Evolutionary conservation across 2,329 filamentous ascomycete genomes (phyloP).

Genomic region (Aureobasidium sp.): DNA sequence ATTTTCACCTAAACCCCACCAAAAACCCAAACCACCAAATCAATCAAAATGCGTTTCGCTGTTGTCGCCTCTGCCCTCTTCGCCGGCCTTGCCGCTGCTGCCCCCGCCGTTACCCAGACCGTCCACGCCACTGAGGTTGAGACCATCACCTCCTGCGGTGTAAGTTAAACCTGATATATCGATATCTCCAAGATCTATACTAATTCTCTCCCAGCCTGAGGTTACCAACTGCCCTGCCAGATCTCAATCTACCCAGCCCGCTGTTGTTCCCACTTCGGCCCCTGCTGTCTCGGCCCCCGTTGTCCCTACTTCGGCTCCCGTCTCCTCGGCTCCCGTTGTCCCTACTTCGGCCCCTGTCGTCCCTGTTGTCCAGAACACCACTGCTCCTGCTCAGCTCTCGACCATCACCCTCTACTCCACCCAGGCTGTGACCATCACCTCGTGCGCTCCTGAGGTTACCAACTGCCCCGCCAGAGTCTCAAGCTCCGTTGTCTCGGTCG

Average conservation of each 20-base stretch:
- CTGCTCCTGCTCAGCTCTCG: neutral
- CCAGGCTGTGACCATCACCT: slow-evolving; percentile 29
- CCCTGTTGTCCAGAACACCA: neutral
- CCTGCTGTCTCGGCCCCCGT: too few relatives aligned
- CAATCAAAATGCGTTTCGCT: slow-evolving; percentile 24
- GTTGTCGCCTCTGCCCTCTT: slow-evolving; percentile 22
- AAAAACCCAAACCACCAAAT: slow-evolving; percentile 13
- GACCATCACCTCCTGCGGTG: slow-evolving; percentile 17
- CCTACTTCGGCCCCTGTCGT: neutral
- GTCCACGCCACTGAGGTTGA: slow-evolving; percentile 15
- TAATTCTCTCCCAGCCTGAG: slow-evolving; percentile 12
- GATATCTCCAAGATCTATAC: neutral
- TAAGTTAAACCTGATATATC: neutral
- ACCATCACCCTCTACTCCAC: slow-evolving; percentile 20
- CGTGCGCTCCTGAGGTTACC: slow-evolving; percentile 30
- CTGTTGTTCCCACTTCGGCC: neutral
- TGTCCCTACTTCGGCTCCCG: neutral
- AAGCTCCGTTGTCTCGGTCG: neutral
- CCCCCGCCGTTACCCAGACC: slow-evolving; percentile 10
- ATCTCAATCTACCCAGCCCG: neutral
- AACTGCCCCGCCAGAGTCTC: slow-evolving; percentile 28
- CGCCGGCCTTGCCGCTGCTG: slow-evolving; percentile 17
- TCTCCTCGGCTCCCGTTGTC: neutral
- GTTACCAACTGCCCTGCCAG: slow-evolving; percentile 18
- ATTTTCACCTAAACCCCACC: slow-evolving; percentile 14